phyloP scores from a whole-genome alignment of 148 eudicot species.

The Drosera capensis region DNA sequence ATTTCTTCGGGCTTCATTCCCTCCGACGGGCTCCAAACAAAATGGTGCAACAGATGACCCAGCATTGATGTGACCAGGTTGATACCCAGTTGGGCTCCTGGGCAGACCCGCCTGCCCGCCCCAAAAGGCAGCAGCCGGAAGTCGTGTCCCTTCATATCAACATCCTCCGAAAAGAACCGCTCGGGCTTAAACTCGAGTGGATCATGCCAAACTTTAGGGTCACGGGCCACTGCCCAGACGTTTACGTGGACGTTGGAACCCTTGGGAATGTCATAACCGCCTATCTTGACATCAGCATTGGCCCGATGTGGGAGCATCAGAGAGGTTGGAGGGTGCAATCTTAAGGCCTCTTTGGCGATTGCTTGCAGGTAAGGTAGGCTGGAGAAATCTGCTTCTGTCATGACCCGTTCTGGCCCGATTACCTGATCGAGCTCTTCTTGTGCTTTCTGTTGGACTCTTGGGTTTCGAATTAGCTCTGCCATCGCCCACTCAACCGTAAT shows the following conservation, averaged over 20 bases:
- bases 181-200: conserved; percentile 61
- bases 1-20: conserved; percentile 52
- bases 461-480: conserved; percentile 66
- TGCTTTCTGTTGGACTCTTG: conserved; percentile 65
- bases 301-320: conserved; percentile 74
- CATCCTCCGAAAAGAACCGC: conserved; percentile 54
- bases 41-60: conserved; percentile 69
- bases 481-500: conserved; percentile 76
- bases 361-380: conserved; percentile 61
- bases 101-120: conserved; percentile 68
- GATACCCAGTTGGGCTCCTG: conserved; percentile 65
- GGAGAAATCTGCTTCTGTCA: conserved; percentile 63
- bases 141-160: conserved; percentile 74
- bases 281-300: conserved; percentile 50
- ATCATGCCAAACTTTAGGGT: conserved; percentile 41
- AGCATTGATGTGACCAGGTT: conserved; percentile 65
- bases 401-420: conserved; percentile 42
- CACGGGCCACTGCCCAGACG: conserved; percentile 76
- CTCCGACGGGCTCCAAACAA: conserved; percentile 36
- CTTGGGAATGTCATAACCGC: conserved; percentile 76
- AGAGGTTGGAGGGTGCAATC: conserved; percentile 88
- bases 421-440: conserved; percentile 74
- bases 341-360: conserved; percentile 52
- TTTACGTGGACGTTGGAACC: conserved; percentile 52
- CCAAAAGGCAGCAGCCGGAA: conserved; percentile 65